Evolutionary conservation across 2,329 filamentous ascomycete species (phyloP), one percentile per base, ranked within the genome.

Genomic region (Chrysosporium queenslandicum): DNA sequence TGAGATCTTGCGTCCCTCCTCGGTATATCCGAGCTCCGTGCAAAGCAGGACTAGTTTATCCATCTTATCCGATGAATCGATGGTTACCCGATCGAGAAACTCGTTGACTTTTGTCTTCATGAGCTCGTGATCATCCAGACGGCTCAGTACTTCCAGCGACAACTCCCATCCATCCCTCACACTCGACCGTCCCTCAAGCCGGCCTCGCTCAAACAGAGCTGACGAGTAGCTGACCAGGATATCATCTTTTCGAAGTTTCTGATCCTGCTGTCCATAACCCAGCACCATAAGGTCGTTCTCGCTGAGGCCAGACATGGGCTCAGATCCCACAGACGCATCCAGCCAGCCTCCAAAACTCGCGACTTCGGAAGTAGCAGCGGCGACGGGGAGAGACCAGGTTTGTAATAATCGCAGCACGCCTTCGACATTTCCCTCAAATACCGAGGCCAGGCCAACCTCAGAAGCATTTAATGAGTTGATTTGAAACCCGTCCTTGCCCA

Each of bases 261-360:
- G 64, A 58, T 82, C 78, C 51, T 81, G 76, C 8, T 80, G 75
- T 1, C 78, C 79, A 73, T 79, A 75, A 40, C 87, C 89, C 11
- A 97, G 74, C 8, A 96, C 79, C 71, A 92, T 86, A 41, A 96
- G 72, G 63, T 96, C 90, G 56, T 89, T 85, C 68, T 86, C 80
- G 61, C 90, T 88, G 53, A 94, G 79, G 7, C 81, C 83, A 32
- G 81, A 77, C 59, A 86, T 77, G 43, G 81, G 68, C 57, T 73
- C 76, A 27, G 75, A 72, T 5, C 76, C 69, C 51, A 77, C 73
- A 27, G 77, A 74, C 23, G 76, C 74, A 21, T 84, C 82, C 41
- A 96, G 76, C 91, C 91, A 97, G 41, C 83, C 82, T 7, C 85
- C 88, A 23, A 87, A 74, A n/a, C 82, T 84, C 9, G 87, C 89